phyloP scores from a whole-genome alignment of 305 asterid species.

The Stenogyne calaminthoides region DNA sequence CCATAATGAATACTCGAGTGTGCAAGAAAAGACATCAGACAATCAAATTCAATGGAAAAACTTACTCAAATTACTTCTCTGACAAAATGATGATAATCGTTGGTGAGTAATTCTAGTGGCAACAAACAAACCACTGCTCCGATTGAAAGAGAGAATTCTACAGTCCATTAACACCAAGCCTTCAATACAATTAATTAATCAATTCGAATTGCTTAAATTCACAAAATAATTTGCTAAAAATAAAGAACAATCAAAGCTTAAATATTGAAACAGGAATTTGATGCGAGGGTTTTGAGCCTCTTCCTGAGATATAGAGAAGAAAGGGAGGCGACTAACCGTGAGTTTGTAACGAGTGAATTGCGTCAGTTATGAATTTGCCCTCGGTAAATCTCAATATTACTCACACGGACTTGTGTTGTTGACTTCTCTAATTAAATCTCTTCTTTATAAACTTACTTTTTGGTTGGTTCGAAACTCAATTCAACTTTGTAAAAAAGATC shows the following conservation, averaged over 20 bases:
- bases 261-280: neutral
- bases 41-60: neutral
- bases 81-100: constrained; percentile 33
- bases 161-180: constrained; percentile 71
- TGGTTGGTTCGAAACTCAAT: too few species aligned
- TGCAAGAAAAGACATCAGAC: neutral
- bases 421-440: too few species aligned
- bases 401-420: neutral
- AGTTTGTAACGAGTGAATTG: neutral
- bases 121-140: constrained; percentile 45
- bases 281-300: constrained; percentile 1
- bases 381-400: neutral
- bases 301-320: constrained; percentile 14
- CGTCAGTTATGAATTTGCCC: neutral
- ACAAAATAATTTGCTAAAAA: neutral
- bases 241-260: neutral
- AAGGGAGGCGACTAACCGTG: neutral
- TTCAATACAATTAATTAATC: constrained; percentile 34
- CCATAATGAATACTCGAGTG: neutral
- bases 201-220: neutral
- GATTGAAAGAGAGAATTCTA: constrained; percentile 56
- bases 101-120: constrained; percentile 30
- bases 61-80: constrained; percentile 44
- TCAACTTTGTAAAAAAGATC: too few species aligned
- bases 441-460: too few species aligned